Evolutionary conservation across 805 yeast species (phyloP), one percentile per base, ranked within the genome.

Genomic region (Saccharomyces kudriavzevii): DNA sequence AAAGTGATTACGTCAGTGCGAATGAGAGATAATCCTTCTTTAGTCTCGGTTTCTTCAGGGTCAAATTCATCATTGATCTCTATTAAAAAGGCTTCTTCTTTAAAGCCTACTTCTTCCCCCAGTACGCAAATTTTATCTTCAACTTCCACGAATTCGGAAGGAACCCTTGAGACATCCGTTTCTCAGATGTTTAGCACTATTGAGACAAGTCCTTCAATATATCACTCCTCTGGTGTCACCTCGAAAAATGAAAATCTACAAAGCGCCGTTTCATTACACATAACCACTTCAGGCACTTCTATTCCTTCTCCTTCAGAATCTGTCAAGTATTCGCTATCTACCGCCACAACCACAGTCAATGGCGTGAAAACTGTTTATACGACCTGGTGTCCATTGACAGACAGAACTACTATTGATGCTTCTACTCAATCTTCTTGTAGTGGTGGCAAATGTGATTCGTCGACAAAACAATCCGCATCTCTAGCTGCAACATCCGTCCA

Each of bases 301-400:
- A n/a, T 26, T 5, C 24, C 22, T 5, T n/a, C 24, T 29, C 14
- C 27, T 27, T 47, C 30, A 5, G 14, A 17, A 14, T 14, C 24
- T 49, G 5, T 14, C 35, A 31, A 49, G 43, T 17, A 35, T 35
- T 17, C 24, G 9, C 13, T 35, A 29, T 26, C 49, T 45, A 40
- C 51, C 10, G 22, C 27, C 5, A 31, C 48, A n/a, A 48, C 40
- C 5, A 35, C 43, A n/a, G 17, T 35, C 22, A 35, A 22, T 9
- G 58, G 57, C n/a, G 30, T 50, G n/a, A 45, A 48, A 1, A 57
- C 61, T n/a, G 63, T 63, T 17, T 77, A 69, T 68, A 71, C 77
- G 22, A 73, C 77, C 10, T 73, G 73, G 67, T 71, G 76, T 54
- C 77, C 77, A 48, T 52, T 62, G 47, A 59, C 48, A 27, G 47